Conservation (phyloP, 2,329 filamentous ascomycete species). For the Phaeosphaeriaceae sp. region DNA sequence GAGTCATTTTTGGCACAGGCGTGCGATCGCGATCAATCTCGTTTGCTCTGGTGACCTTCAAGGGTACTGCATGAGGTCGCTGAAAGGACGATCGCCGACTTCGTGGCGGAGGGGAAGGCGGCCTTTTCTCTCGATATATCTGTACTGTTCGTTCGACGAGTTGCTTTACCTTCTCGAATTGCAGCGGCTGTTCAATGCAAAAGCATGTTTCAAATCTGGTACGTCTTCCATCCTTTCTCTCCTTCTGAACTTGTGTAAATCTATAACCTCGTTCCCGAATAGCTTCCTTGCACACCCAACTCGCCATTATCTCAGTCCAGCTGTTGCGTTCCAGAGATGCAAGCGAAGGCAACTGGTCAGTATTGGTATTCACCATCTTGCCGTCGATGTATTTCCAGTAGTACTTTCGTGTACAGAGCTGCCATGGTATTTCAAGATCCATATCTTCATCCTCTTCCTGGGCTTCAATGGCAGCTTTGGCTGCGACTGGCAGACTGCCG, state of each 20-base stretch:
- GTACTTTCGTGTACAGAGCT: slow-evolving; percentile 36
- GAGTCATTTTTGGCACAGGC: slow-evolving; percentile 22
- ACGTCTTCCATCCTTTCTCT: slow-evolving; percentile 34
- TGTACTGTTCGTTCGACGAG: slow-evolving; percentile 50
- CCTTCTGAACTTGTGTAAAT: slow-evolving; percentile 43
- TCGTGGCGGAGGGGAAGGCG: slow-evolving; percentile 19
- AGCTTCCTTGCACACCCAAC: slow-evolving; percentile 48
- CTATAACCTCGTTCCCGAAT: slow-evolving; percentile 42
- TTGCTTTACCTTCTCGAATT: slow-evolving; percentile 42
- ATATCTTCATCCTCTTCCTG: slow-evolving; percentile 40
- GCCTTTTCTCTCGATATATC: slow-evolving; percentile 38
- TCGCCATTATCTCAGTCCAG: slow-evolving; percentile 46
- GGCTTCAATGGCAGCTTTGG: slow-evolving; percentile 39
- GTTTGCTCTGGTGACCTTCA: slow-evolving; percentile 9
- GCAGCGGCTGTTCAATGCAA: slow-evolving; percentile 41
- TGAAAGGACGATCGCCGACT: slow-evolving; percentile 30
- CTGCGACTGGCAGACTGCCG: slow-evolving; percentile 35
- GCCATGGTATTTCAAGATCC: slow-evolving; percentile 47
- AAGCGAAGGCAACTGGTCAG: slow-evolving; percentile 30
- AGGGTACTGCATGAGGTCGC: slow-evolving; percentile 15
- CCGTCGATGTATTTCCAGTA: slow-evolving; percentile 47
- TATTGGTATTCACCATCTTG: slow-evolving; percentile 39
- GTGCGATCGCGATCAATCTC: slow-evolving; percentile 33
- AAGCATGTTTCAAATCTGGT: slow-evolving; percentile 46
- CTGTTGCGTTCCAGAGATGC: slow-evolving; percentile 37